Conservation (phyloP, 768 basidiomycete species). For the Lyophyllum atratum region DNA sequence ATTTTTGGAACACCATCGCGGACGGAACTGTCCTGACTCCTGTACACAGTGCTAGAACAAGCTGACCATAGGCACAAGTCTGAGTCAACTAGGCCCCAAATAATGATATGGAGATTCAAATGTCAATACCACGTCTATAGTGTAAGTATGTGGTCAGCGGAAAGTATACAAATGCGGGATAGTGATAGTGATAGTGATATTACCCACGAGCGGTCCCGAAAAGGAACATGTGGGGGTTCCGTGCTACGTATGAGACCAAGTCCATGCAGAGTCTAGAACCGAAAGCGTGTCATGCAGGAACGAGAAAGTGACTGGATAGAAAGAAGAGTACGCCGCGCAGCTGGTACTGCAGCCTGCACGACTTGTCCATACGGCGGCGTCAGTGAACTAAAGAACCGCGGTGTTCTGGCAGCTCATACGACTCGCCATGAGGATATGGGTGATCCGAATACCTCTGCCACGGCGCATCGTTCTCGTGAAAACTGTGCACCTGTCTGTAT, state of each 20-base stretch:
- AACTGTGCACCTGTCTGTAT: slow-evolving; percentile 17
- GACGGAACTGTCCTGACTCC: too few species aligned
- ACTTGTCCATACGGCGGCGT: neutral
- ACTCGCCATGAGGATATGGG: neutral
- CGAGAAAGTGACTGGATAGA: neutral
- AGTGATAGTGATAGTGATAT: too few species aligned
- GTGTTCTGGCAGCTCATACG: slow-evolving; percentile 16
- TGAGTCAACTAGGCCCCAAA: neutral
- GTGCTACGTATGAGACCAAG: neutral
- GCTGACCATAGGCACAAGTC: neutral
- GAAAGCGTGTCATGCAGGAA: neutral
- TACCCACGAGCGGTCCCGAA: too few species aligned
- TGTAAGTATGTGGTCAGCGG: neutral
- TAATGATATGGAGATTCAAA: neutral
- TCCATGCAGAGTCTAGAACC: neutral
- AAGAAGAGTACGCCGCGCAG: neutral
- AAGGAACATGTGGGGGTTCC: too few species aligned
- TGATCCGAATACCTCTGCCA: slow-evolving; percentile 16
- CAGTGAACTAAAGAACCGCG: slow-evolving; percentile 4
- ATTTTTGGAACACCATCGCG: too few species aligned
- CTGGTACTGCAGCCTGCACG: neutral
- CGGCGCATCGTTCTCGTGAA: slow-evolving; percentile 17
- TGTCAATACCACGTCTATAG: neutral
- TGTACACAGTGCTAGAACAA: too few species aligned
- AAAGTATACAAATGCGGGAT: neutral